Evolutionary conservation across 768 basidiomycete species (phyloP), one percentile per base, ranked within the genome.

Genomic region (Russula sp.): DNA sequence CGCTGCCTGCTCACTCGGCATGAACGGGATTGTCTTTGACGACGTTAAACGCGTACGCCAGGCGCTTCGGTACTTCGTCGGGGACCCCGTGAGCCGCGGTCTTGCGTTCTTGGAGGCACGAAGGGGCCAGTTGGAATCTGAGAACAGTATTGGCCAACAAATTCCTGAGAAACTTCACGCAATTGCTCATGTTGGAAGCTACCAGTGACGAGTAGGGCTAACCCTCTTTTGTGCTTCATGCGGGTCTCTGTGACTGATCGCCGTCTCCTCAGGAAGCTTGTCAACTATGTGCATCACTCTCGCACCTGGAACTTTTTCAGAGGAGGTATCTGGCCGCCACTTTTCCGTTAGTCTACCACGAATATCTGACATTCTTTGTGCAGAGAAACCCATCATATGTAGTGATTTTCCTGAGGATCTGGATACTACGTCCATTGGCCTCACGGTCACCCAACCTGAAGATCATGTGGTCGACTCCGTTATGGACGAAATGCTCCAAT

Each of bases 401-500:
- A 75, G 77, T 47, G 71, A 74, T 32, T 83, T 82, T 66, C 82
- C 83, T 0, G 77, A 74, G 62, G 84, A 86, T 70, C 71, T 84
- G 32, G 84, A 85, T 64, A 85, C 83, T 0, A 85, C 84, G 0
- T 82, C 84, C 5, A 59, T 85, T 11, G 83, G 73, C 11, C 71
- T 84, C 32, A 81, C 78, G 1, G 74, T 84, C 35, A 72, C 77
- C 34, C 63, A 69, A 60, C 72, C 62, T 10, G 69, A 71, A 55
- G 70, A 72, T 22, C 71, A 69, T 14, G 67, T 77, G 11, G 74
- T 76, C 2, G 69, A 72, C 40, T 75, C 77, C 2, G 75, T 84
- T 9, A 79, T 86, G 77, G 78, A 84, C 67, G 81, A 85, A 60
- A 85, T 85, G 78, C 75, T 85, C 3, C 70, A 78, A 39, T 81